These are phyloP conservation scores for Heterobasidion irregulare DNA, from an alignment of 1,284 basidiomycete species.

Conservation along the genomic window DNA sequence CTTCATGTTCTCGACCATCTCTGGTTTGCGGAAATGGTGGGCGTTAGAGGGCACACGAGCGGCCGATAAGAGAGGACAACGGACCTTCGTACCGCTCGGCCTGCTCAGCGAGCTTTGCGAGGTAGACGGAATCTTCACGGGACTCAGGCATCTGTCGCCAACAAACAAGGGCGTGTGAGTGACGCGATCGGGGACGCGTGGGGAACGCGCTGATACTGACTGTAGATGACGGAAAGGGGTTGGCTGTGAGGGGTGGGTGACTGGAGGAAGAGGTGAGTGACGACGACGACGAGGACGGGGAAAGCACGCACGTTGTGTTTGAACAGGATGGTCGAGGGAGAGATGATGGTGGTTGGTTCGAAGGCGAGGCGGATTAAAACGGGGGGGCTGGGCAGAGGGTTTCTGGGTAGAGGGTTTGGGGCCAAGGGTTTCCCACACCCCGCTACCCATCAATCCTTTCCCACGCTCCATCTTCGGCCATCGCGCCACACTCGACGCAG, in stretches of 20 bases:
- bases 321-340: slow-evolving; percentile 23
- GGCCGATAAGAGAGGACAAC: slow-evolving; percentile 20
- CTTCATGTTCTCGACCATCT: slow-evolving; percentile 99
- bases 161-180: slow-evolving; percentile 12
- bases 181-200: slow-evolving; percentile 12
- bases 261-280: slow-evolving; percentile 11
- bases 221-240: slow-evolving; percentile 14
- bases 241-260: slow-evolving; percentile 4
- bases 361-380: slow-evolving; percentile 23
- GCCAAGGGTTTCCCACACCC: slow-evolving; percentile 12
- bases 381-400: slow-evolving; percentile 15
- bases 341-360: slow-evolving; percentile 39
- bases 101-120: slow-evolving; percentile 99
- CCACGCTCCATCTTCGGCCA: slow-evolving; percentile 6
- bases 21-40: slow-evolving; percentile 29
- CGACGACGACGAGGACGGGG: slow-evolving; percentile 20
- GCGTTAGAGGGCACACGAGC: background rate
- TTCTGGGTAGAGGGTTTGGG: slow-evolving; percentile 10
- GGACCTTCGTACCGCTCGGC: slow-evolving; percentile 96
- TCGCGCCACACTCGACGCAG: background rate
- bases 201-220: slow-evolving; percentile 22
- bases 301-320: slow-evolving; percentile 22
- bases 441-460: slow-evolving; percentile 3
- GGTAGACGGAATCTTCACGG: slow-evolving; percentile 97
- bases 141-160: slow-evolving; percentile 66